Percentiles rank a stretch among this genome's conserved stretches.
Evolutionary conservation across 805 yeast species (phyloP).

Genomic region (Cyberlindnera mississippiensis): DNA sequence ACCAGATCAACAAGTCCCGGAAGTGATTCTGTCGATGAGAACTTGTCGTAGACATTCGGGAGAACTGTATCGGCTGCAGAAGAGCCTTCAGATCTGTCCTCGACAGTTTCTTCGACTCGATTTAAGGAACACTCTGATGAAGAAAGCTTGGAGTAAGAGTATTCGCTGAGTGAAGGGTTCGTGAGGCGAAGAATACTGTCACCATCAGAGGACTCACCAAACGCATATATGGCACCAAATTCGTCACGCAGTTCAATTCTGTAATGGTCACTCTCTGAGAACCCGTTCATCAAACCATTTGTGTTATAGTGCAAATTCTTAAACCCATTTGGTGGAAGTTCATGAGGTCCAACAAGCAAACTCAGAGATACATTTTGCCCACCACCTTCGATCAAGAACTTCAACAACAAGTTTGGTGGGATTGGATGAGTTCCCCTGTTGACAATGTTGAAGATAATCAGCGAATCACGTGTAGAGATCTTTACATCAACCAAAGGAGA

Average conservation of each 20-base stretch:
- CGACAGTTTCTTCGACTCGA: background rate
- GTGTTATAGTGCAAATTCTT: constrained; percentile 7
- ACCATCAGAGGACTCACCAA: constrained; percentile 4
- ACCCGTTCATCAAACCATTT: constrained; percentile 1
- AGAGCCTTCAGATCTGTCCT: background rate
- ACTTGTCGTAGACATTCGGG: background rate
- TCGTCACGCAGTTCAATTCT: constrained; percentile 2
- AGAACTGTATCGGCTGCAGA: background rate
- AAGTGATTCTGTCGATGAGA: background rate
- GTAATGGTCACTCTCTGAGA: constrained; percentile 1
- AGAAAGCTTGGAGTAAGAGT: background rate
- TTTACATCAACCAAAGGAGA: constrained; percentile 3
- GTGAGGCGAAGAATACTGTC: constrained; percentile 1
- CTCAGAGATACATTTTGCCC: background rate
- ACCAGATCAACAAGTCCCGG: constrained; percentile 2
- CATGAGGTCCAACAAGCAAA: constrained; percentile 3
- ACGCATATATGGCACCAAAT: constrained; percentile 3
- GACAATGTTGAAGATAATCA: constrained; percentile 5
- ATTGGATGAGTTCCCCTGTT: constrained; percentile 8
- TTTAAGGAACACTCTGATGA: background rate
- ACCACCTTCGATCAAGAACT: background rate
- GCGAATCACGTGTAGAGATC: constrained; percentile 4
- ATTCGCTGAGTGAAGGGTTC: background rate
- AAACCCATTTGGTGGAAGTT: constrained; percentile 4
- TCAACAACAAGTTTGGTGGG: constrained; percentile 5